Base-by-base conservation (phyloP, 352 stramenopile species). In the Phytophthora quininea region DNA sequence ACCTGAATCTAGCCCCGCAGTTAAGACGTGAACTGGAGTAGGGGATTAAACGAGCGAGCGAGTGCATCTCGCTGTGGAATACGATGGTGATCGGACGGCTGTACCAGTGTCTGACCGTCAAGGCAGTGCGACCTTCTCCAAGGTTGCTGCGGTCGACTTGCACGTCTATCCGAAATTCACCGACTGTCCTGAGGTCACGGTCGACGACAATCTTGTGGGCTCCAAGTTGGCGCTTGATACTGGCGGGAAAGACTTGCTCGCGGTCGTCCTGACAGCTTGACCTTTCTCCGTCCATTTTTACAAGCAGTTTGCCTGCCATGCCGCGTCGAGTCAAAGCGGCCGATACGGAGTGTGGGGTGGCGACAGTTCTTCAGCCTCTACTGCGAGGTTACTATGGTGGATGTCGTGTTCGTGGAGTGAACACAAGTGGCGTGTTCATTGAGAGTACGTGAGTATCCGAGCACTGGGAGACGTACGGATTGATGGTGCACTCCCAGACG, bases 401-500 rank as follows among this genome's bases (percentile, higher is more conserved):
- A 9, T 54, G 48, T n/a, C 48, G 30, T 29, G 50, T 66, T 9
- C 42, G 51, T 27, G 59, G 59, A 54, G 59, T 66, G 19, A 66
- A 59, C 51, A 50, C 50, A 0, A 50, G 40, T 7, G 59, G 50
- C 9, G 42, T 66, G 2, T 66, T 43, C 51, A 49, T 60, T 14
- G 59, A 66, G 45, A 52, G 45, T 4, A 37, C 51, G 0, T 35
- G 37, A 50, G n/a, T 43, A 3, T 24, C 38, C 5, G 24, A 60
- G 0, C 64, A 73, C 24, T 76, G 69, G 69, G 69, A 56, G 11
- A 61, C 42, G 11, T 76, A 76, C 15, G 69, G 59, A 1, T 50
- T 76, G 3, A 73, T 76, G 69, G 38, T 73, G 11, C 69, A 76
- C 38, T 65, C 69, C 69, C 69, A 9, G 69, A 76, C 38, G 64